phyloP scores from a whole-genome alignment of 352 stramenopile genomes.

The Peronosclerospora sorghi region DNA sequence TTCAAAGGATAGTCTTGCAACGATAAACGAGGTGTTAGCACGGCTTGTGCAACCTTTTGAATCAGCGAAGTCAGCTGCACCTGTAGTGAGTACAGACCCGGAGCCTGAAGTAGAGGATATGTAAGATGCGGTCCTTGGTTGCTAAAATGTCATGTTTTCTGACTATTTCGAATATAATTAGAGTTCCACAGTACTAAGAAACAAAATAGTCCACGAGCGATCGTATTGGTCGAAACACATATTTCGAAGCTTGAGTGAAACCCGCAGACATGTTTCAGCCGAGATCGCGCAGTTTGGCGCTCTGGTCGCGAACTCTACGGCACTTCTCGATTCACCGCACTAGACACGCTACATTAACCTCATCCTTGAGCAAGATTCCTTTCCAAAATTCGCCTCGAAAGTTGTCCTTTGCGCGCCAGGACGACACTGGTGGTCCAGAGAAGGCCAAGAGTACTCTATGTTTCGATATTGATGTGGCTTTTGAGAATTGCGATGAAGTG shows the following conservation, averaged over 20 bases:
- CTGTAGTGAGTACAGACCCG: conserved; percentile 1
- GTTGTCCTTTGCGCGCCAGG: conserved; percentile 9
- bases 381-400: not conserved
- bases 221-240: too few species aligned
- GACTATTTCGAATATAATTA: too few species aligned
- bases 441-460: conserved; percentile 23
- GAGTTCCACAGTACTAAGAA: too few species aligned
- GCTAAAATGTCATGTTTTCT: too few species aligned
- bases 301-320: conserved; percentile 11
- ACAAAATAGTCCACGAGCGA: too few species aligned
- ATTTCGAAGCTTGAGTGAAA: too few species aligned
- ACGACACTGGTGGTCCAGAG: too few species aligned
- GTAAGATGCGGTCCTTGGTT: conserved; percentile 2
- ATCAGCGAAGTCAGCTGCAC: conserved; percentile 10
- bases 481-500: conserved; percentile 39
- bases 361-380: not conserved
- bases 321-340: not conserved
- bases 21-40: conserved; percentile 21
- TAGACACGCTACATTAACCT: not conserved
- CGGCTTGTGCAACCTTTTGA: conserved; percentile 19
- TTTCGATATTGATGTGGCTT: conserved; percentile 43
- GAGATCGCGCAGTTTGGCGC: conserved; percentile 7
- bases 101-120: conserved; percentile 9
- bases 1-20: conserved; percentile 9
- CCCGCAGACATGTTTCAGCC: conserved; percentile 11